Conservation (phyloP, 192 early-diverging fungal genomes). For the Nowakowskiella sp. region DNA sequence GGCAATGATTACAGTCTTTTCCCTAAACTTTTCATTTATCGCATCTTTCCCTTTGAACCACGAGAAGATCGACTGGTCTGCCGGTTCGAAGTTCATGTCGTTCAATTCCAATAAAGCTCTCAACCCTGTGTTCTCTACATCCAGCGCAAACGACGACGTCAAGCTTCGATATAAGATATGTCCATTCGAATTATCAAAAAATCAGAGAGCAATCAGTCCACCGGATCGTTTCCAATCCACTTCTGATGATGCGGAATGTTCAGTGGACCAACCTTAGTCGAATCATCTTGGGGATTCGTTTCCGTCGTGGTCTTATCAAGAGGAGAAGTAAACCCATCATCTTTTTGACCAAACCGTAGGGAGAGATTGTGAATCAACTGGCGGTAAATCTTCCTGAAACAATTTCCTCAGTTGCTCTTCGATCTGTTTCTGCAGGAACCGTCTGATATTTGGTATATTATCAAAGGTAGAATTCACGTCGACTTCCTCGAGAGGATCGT, state of each 20-base stretch:
- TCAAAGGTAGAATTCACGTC: constrained; percentile 97
- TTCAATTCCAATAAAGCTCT: too few species aligned
- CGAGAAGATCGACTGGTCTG: too few species aligned
- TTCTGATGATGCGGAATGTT: constrained; percentile 32
- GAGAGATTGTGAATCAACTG: constrained; percentile 87
- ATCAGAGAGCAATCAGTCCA: constrained; percentile 19
- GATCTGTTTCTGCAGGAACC: constrained; percentile 84
- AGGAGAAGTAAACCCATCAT: constrained; percentile 12
- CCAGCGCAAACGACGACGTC: constrained; percentile 4
- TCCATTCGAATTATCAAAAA: constrained; percentile 20
- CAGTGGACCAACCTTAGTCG: not conserved
- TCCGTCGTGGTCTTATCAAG: not conserved
- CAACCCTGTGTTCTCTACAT: too few species aligned
- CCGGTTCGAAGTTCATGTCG: too few species aligned
- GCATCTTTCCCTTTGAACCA: constrained; percentile 8
- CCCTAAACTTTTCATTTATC: constrained; percentile 1
- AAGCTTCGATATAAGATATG: constrained; percentile 32
- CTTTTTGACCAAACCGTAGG: constrained; percentile 44
- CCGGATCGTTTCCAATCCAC: constrained; percentile 38
- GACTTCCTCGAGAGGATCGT: constrained; percentile 90
- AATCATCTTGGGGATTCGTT: not conserved
- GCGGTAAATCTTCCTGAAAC: constrained; percentile 91
- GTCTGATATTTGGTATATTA: constrained; percentile 73
- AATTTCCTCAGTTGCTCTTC: constrained; percentile 79
- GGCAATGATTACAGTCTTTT: constrained; percentile 8